phyloP scores from a whole-genome alignment of 2,329 filamentous ascomycete genomes.

The Xylogone sp. region DNA sequence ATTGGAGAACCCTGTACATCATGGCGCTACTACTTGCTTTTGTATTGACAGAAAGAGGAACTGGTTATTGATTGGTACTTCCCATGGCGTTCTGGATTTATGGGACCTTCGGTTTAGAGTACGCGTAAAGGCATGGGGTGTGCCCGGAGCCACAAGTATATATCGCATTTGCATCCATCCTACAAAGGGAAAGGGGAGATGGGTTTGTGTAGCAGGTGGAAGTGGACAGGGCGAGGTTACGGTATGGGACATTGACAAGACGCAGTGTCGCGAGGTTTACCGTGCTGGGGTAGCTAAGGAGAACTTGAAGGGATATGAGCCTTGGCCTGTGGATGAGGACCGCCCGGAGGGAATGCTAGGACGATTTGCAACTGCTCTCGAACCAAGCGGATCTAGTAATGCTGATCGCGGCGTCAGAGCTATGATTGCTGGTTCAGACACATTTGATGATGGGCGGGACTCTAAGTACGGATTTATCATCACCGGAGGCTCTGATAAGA shows the following conservation, averaged over 20 bases:
- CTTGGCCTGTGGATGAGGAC: conserved; percentile 89
- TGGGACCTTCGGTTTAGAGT: conserved; percentile 97
- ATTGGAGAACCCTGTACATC: conserved; percentile 83
- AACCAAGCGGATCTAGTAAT: conserved; percentile 51
- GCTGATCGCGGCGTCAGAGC: conserved; percentile 68
- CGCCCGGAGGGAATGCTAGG: conserved; percentile 81
- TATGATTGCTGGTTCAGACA: conserved; percentile 69
- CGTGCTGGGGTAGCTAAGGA: conserved; percentile 61
- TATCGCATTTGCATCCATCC: conserved; percentile 78
- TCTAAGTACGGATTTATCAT: conserved; percentile 79
- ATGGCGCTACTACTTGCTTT: conserved; percentile 89
- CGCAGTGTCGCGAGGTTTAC: conserved; percentile 84
- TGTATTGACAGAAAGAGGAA: conserved; percentile 81
- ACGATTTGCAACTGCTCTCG: conserved; percentile 74
- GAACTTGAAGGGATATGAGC: conserved; percentile 64
- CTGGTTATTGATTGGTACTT: conserved; percentile 89
- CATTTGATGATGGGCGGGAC: conserved; percentile 66
- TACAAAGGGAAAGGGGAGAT: conserved; percentile 71
- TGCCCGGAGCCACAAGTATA: conserved; percentile 76
- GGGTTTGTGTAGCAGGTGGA: conserved; percentile 85
- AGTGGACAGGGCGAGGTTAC: conserved; percentile 86
- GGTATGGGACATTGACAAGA: conserved; percentile 93
- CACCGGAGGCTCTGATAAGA: conserved; percentile 84
- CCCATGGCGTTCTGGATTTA: conserved; percentile 86
- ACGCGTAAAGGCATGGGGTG: conserved; percentile 81